Percentiles rank a stretch among this genome's conserved stretches.
Conservation (phyloP, 352 stramenopile genomes). For the Globisporangium camurandrum region DNA sequence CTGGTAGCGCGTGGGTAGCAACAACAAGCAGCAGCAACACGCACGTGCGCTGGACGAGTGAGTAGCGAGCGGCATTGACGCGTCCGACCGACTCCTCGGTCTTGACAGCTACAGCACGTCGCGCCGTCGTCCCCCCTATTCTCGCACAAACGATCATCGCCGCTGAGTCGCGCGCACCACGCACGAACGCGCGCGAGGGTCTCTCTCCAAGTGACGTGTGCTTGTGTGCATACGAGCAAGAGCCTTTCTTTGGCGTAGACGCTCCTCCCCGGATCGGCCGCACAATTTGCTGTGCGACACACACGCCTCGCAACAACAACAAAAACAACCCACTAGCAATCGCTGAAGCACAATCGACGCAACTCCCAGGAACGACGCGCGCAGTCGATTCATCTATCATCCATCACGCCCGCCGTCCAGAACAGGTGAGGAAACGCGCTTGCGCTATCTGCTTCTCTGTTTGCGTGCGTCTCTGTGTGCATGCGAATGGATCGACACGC, state of each 20-base stretch:
- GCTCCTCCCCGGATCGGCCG: too few species aligned
- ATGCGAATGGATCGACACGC: background rate
- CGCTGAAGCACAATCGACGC: background rate
- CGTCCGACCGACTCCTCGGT: background rate
- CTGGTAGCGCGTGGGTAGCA: too few species aligned
- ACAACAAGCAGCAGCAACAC: too few species aligned
- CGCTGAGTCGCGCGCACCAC: background rate
- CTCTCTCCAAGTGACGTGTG: too few species aligned
- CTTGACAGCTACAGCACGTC: background rate
- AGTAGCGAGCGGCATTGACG: background rate
- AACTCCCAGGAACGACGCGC: background rate
- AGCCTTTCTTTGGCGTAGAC: too few species aligned
- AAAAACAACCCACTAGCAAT: too few species aligned
- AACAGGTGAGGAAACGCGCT: background rate
- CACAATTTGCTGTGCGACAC: too few species aligned
- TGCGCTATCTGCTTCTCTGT: background rate
- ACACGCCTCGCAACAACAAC: too few species aligned
- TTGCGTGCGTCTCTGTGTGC: background rate
- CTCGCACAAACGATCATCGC: background rate
- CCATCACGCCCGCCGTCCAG: background rate
- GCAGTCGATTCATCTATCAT: background rate
- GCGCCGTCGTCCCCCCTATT: too few species aligned
- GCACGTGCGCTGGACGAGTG: too few species aligned
- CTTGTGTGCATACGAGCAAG: too few species aligned
- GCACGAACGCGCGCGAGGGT: too few species aligned